These are phyloP conservation scores for Citrus inodora DNA, from an alignment of 345 rosid species.

Conservation along the genomic window DNA sequence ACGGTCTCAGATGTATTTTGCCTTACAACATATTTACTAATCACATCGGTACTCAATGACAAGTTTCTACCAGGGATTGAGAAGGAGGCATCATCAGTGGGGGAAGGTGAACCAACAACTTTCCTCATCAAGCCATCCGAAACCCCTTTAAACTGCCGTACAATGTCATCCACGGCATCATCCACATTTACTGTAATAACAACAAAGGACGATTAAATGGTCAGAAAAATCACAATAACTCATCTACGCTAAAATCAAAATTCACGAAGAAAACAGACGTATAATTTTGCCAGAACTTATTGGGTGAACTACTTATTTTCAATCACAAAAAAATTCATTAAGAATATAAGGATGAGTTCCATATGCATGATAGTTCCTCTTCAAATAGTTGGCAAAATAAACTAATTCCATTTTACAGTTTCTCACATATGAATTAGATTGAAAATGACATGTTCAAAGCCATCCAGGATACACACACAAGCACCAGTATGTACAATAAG, in stretches of 20 bases:
- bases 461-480: background rate
- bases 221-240: background rate
- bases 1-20: slow-evolving; percentile 47
- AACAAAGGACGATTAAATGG: background rate
- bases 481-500: background rate
- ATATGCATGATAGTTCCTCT: background rate
- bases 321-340: background rate
- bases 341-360: background rate
- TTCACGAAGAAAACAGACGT: background rate
- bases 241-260: background rate
- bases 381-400: background rate
- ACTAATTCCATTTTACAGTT: background rate
- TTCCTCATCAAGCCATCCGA: slow-evolving; percentile 87
- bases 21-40: slow-evolving; percentile 34
- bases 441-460: background rate
- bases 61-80: slow-evolving; percentile 36
- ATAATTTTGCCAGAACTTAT: background rate
- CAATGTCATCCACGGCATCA: slow-evolving; percentile 95
- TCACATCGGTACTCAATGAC: slow-evolving; percentile 65
- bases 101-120: slow-evolving; percentile 59
- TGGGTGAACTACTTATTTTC: background rate
- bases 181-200: slow-evolving; percentile 78
- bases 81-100: slow-evolving; percentile 36
- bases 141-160: slow-evolving; percentile 87
- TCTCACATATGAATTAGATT: background rate